Evolutionary conservation across 441 rosid species (phyloP).

Genomic region (Syzygium syzygioides): DNA sequence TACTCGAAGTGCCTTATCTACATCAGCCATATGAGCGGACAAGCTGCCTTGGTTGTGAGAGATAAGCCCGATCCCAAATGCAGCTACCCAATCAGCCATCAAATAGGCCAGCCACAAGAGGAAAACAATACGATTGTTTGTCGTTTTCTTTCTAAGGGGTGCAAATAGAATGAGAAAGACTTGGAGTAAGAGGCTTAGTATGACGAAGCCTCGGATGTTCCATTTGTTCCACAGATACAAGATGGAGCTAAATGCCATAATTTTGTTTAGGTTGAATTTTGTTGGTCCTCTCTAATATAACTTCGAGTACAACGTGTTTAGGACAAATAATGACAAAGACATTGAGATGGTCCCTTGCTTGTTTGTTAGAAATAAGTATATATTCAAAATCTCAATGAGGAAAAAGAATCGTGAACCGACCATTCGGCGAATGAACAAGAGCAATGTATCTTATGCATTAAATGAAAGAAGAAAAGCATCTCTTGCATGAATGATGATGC

Average conservation of each 20-base stretch:
- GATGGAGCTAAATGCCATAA: neutral
- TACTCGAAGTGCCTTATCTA: neutral
- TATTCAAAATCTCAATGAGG: too few relatives aligned
- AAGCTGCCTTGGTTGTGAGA: neutral
- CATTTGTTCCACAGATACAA: rapidly evolving
- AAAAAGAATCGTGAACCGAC: too few relatives aligned
- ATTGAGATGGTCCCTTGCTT: too few relatives aligned
- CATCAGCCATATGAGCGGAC: neutral
- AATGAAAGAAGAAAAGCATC: too few relatives aligned
- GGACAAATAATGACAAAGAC: too few relatives aligned
- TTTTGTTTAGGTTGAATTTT: too few relatives aligned
- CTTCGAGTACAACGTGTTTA: too few relatives aligned
- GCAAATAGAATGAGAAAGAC: neutral
- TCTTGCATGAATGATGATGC: neutral
- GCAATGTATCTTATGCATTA: too few relatives aligned
- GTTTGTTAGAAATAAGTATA: too few relatives aligned
- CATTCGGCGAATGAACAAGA: too few relatives aligned
- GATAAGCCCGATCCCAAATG: neutral
- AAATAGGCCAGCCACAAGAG: neutral
- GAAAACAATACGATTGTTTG: rapidly evolving
- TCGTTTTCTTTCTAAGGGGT: neutral
- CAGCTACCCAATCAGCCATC: neutral
- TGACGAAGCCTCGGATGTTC: rapidly evolving
- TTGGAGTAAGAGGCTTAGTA: rapidly evolving
- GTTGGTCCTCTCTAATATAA: too few relatives aligned